Evolutionary conservation across 129 eudicot genomes (phyloP).

Genomic region (Tagetes erecta): DNA sequence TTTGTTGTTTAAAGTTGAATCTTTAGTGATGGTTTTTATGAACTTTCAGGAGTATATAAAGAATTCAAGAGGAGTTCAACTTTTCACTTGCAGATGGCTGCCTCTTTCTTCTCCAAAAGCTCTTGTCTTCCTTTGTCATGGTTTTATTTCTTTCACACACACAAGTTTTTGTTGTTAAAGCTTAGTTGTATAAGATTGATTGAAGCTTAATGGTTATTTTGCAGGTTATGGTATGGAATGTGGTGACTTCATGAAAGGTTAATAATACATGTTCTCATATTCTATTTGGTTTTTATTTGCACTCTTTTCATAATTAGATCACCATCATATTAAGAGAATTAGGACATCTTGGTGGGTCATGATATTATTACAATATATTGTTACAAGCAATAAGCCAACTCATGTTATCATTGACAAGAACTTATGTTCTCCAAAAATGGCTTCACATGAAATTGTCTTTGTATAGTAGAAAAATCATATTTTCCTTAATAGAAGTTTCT

Average conservation of each 20-base stretch:
- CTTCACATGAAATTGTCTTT: neutral
- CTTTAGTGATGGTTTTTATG: slow-evolving; percentile 15
- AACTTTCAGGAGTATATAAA: slow-evolving; percentile 56
- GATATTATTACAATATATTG: neutral
- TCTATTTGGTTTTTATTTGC: neutral
- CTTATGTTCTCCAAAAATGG: neutral
- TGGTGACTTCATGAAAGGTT: slow-evolving; percentile 90
- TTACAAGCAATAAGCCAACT: neutral
- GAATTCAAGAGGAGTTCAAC: slow-evolving; percentile 82
- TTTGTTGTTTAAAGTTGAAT: slow-evolving; percentile 1
- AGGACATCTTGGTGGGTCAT: neutral
- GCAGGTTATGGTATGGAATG: slow-evolving; percentile 99
- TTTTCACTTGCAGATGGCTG: slow-evolving; percentile 94
- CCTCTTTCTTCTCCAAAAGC: slow-evolving; percentile 90
- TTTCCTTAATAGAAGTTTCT: neutral
- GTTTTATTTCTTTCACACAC: slow-evolving; percentile 33
- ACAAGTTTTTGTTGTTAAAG: neutral
- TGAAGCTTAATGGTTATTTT: slow-evolving; percentile 17
- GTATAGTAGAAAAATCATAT: neutral
- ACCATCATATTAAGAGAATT: neutral
- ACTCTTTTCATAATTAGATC: neutral
- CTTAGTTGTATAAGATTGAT: slow-evolving; percentile 9
- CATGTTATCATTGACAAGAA: neutral
- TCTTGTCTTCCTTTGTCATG: slow-evolving; percentile 95
- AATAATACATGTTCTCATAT: neutral